Evolutionary conservation across 768 basidiomycete species (phyloP).

Genomic region (Termitomyces sp.): DNA sequence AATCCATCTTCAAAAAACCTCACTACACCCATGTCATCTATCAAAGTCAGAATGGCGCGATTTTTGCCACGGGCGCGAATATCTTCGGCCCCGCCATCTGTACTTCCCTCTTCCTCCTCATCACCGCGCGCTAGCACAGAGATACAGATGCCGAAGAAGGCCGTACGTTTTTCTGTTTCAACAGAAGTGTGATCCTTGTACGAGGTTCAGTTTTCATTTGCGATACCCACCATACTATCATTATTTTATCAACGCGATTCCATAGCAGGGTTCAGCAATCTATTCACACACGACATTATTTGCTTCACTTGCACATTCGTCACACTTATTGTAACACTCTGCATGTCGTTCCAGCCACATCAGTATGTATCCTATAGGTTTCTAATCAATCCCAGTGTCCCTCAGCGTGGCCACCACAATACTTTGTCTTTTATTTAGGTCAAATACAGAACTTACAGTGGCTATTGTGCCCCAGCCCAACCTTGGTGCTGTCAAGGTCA

Average conservation of each 20-base stretch:
- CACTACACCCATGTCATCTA: slow-evolving; percentile 11
- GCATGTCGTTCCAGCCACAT: slow-evolving; percentile 2
- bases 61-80: slow-evolving; percentile 40
- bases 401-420: neutral
- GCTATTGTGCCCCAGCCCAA: too few relatives aligned
- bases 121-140: slow-evolving; percentile 35
- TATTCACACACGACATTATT: neutral
- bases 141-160: slow-evolving; percentile 41
- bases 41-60: slow-evolving; percentile 46
- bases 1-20: slow-evolving; percentile 21
- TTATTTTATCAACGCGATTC: slow-evolving; percentile 10
- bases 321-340: slow-evolving; percentile 9
- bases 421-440: too few relatives aligned
- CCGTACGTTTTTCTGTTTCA: slow-evolving; percentile 48
- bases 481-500: neutral
- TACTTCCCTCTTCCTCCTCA: slow-evolving; percentile 23
- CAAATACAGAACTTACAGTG: too few relatives aligned
- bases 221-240: slow-evolving; percentile 15
- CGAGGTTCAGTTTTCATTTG: neutral
- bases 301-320: slow-evolving; percentile 4
- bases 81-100: slow-evolving; percentile 30
- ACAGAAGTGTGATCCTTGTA: slow-evolving; percentile 7
- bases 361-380: neutral
- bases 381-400: neutral
- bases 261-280: neutral